Percentiles rank a stretch among this genome's conserved stretches.
Conservation (phyloP, 2,329 filamentous ascomycete genomes). For the Sclerotinia nivalis region DNA sequence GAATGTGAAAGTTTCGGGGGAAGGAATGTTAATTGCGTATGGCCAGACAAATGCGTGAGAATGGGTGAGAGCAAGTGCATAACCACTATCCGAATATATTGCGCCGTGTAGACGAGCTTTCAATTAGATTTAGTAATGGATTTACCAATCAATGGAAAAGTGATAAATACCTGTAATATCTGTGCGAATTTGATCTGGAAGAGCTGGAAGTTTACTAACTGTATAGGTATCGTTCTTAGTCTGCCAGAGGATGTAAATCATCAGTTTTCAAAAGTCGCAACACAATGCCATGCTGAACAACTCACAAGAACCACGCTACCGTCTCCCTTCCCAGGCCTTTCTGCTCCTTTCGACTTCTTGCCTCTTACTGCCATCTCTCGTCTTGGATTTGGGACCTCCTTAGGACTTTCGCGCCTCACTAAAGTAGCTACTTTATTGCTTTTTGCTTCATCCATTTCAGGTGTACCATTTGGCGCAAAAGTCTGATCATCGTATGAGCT, state of each 20-base stretch:
- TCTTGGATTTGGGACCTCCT: slow-evolving; percentile 33
- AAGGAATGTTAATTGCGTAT: slow-evolving; percentile 68
- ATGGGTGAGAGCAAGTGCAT: slow-evolving; percentile 78
- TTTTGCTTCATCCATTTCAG: slow-evolving; percentile 60
- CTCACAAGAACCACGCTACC: slow-evolving; percentile 65
- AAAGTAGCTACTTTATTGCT: slow-evolving; percentile 47
- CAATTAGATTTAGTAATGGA: slow-evolving; percentile 24
- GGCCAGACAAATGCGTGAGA: slow-evolving; percentile 88
- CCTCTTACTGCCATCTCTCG: slow-evolving; percentile 59
- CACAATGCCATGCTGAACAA: slow-evolving; percentile 23
- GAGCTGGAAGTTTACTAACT: slow-evolving; percentile 78
- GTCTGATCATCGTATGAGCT: slow-evolving; percentile 59
- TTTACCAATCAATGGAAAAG: slow-evolving; percentile 26
- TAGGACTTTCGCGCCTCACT: slow-evolving; percentile 43
- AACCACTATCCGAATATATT: slow-evolving; percentile 65
- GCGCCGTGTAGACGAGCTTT: slow-evolving; percentile 65
- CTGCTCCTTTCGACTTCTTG: slow-evolving; percentile 63
- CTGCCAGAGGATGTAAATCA: slow-evolving; percentile 46
- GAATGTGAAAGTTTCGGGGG: slow-evolving; percentile 78
- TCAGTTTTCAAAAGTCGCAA: slow-evolving; percentile 12
- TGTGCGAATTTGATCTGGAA: slow-evolving; percentile 74
- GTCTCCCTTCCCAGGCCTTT: slow-evolving; percentile 69
- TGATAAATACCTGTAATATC: slow-evolving; percentile 62
- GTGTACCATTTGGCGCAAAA: slow-evolving; percentile 49
- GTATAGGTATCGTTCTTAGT: slow-evolving; percentile 83